Base-by-base conservation (phyloP, 805 yeast species). In the Gaillardinia entomophila region DNA sequence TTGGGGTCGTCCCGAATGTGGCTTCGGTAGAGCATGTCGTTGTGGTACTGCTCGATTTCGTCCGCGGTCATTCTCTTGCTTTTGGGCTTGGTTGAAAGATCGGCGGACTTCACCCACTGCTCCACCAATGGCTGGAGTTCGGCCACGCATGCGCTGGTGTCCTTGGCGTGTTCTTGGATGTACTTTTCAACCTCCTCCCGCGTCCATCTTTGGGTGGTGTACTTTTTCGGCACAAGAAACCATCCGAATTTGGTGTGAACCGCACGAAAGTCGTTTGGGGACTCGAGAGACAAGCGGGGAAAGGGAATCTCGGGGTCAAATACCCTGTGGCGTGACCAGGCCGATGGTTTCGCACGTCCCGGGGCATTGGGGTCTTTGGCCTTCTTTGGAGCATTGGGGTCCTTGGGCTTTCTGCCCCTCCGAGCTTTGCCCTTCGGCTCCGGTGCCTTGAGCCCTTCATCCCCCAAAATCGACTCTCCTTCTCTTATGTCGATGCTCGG, bases 1-100 rank as follows among this genome's bases (percentile, higher is more conserved):
- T 22, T 26, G n/a, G 36, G 35, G n/a, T 49, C 58, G 8, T 39
- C 48, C n/a, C 43, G 35, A 31, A 48, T 39, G 35, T 56, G 62
- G 26, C 37, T 35, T 17, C 46, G 30, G 33, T 42, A 57, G 11
- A 53, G 37, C 17, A 39, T 45, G 18, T 49, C 45, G 4, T 49
- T 49, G 15, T 45, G 41, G 11, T 38, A 34, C 13, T 32, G 33
- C 11, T 33, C 36, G 17, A 35, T 14, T 4, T 49, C 48, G 7
- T 29, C 34, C 17, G 28, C 27, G 7, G 41, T 41, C 16, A 24
- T 29, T 23, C 46, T 51, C 16, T 26, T 39, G 13, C 23, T 3
- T 22, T 30, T 30, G 13, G 53, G 54, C 12, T 36, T 35, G 7
- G 28, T 22, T 3, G 23, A n/a, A 10, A 33, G 14, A 16, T 40